Percentiles rank a stretch among this genome's conserved stretches.
Conservation (phyloP, 2,329 filamentous ascomycete species). For the Metarhizium anisopliae region DNA sequence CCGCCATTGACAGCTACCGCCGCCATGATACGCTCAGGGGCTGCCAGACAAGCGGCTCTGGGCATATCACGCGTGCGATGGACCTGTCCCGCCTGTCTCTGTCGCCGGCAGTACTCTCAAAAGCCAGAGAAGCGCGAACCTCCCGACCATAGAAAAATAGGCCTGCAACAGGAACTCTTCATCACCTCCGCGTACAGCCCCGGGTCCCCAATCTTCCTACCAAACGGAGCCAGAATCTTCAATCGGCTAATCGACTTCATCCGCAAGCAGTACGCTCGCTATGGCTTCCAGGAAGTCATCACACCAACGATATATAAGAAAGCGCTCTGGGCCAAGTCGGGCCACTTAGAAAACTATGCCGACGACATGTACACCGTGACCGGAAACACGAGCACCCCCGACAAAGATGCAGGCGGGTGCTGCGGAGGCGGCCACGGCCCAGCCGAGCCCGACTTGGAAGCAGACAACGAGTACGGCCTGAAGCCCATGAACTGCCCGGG, state of each 20-base stretch:
- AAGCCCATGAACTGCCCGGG: slow-evolving; percentile 94
- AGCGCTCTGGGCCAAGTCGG: slow-evolving; percentile 75
- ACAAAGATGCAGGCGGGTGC: slow-evolving; percentile 12
- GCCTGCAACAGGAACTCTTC: slow-evolving; percentile 64
- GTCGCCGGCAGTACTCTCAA: slow-evolving; percentile 21
- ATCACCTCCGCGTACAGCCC: slow-evolving; percentile 72
- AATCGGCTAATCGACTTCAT: slow-evolving; percentile 76
- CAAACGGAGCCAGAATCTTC: slow-evolving; percentile 73
- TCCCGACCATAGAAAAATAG: slow-evolving; percentile 52
- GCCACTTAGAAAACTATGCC: slow-evolving; percentile 82
- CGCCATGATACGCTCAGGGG: slow-evolving; percentile 22
- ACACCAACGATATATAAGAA: slow-evolving; percentile 89
- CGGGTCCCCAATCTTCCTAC: slow-evolving; percentile 76
- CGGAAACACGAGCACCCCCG: slow-evolving; percentile 29
- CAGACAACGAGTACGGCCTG: slow-evolving; percentile 65
- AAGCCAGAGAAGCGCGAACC: slow-evolving; percentile 20
- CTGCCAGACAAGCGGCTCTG: slow-evolving; percentile 11
- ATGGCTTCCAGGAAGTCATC: slow-evolving; percentile 82
- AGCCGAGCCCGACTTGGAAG: slow-evolving; percentile 37
- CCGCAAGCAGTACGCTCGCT: slow-evolving; percentile 72
- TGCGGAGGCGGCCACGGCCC: slow-evolving; percentile 21
- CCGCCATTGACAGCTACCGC: slow-evolving; percentile 1
- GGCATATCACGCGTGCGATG: slow-evolving; percentile 15
- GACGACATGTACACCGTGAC: slow-evolving; percentile 87
- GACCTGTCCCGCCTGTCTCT: slow-evolving; percentile 22